Conservation (phyloP, 345 rosid genomes). For the Corchorus capsularis region DNA sequence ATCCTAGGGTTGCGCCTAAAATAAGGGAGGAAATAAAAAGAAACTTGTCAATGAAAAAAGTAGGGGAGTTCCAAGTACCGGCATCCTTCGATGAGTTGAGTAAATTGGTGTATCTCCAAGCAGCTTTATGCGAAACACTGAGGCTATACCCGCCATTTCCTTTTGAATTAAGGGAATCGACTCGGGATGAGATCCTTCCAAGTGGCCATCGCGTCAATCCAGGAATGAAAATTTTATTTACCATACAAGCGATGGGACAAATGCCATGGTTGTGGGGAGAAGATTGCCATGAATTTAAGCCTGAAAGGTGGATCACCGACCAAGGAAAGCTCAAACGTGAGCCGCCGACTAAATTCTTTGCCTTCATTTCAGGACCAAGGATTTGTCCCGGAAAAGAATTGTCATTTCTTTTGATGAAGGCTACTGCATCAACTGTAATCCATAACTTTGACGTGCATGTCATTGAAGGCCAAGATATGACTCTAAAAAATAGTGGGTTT, state of each 20-base stretch:
- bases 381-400: conserved; percentile 52
- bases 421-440: conserved; percentile 21
- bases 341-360: conserved; percentile 35
- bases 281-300: conserved; percentile 46
- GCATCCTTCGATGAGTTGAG: conserved; percentile 1
- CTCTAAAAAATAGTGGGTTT: conserved; percentile 27
- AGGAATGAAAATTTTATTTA: not conserved
- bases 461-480: conserved; percentile 30
- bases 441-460: conserved; percentile 29
- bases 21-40: conserved; percentile 14
- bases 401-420: conserved; percentile 41
- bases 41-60: not conserved
- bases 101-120: conserved; percentile 23
- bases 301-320: conserved; percentile 18
- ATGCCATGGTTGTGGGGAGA: conserved; percentile 47
- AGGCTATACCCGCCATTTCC: conserved; percentile 8
- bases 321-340: conserved; percentile 27
- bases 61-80: not conserved
- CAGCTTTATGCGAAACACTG: conserved; percentile 27
- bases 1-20: conserved; percentile 20
- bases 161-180: conserved; percentile 3
- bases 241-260: conserved; percentile 32
- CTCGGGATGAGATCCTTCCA: not conserved
- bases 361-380: conserved; percentile 59
- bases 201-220: conserved; percentile 2